These are phyloP conservation scores for Aspergillus intermedius DNA, from an alignment of 2,329 filamentous ascomycete genomes.

Conservation along the genomic window DNA sequence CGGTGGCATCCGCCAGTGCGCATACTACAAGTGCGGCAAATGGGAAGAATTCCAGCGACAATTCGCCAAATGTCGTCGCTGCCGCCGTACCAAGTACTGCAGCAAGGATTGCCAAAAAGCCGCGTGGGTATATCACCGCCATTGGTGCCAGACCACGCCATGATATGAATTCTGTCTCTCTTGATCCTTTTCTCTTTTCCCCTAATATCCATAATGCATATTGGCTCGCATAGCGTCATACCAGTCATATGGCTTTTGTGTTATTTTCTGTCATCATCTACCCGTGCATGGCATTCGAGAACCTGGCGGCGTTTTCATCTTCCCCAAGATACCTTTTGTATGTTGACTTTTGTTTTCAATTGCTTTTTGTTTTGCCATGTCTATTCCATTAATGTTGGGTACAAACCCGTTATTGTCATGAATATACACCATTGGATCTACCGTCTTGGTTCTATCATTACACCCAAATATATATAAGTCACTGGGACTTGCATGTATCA, in stretches of 20 bases:
- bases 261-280: constrained; percentile 20
- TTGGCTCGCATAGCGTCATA: constrained; percentile 33
- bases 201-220: constrained; percentile 28
- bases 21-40: constrained; percentile 95
- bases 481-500: too few species aligned
- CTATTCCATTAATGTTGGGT: not conserved
- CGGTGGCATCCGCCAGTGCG: constrained; percentile 92
- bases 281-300: constrained; percentile 32
- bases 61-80: constrained; percentile 95
- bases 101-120: constrained; percentile 99
- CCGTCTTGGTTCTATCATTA: not conserved
- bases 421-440: not conserved
- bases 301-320: constrained; percentile 31
- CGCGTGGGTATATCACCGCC: constrained; percentile 95
- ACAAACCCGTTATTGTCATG: not conserved
- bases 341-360: constrained; percentile 15
- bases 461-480: too few species aligned
- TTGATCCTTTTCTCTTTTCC: not conserved
- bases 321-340: constrained; percentile 34
- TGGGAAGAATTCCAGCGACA: constrained; percentile 97
- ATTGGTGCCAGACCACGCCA: constrained; percentile 68
- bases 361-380: constrained; percentile 3
- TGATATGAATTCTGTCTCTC: constrained; percentile 25
- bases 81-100: constrained; percentile 96
- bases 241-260: constrained; percentile 16